Percentiles rank a stretch among this genome's conserved stretches.
These are phyloP conservation scores for Malbranchea zuffiana DNA, from an alignment of 2,329 filamentous ascomycete species.

Conservation along the genomic window DNA sequence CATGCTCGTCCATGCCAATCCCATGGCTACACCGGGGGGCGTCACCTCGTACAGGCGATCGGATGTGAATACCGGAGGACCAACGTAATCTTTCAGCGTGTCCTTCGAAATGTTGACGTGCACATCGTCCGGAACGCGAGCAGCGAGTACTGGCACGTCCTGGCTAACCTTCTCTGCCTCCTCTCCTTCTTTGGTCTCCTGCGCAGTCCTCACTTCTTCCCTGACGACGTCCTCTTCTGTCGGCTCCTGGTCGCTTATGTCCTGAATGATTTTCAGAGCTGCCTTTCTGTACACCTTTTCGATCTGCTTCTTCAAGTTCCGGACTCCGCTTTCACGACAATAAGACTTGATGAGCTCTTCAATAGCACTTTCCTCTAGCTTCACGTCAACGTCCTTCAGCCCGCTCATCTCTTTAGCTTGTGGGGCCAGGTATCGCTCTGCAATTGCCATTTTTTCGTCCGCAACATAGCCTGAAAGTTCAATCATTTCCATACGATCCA, in stretches of 20 bases:
- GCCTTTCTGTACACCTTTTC: constrained; percentile 98
- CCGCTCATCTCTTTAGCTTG: constrained; percentile 91
- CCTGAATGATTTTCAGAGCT: constrained; percentile 85
- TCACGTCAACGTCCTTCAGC: constrained; percentile 80
- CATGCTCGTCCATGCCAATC: constrained; percentile 94
- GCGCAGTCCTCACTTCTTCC: constrained; percentile 69
- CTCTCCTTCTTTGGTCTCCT: constrained; percentile 43
- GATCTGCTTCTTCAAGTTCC: constrained; percentile 98
- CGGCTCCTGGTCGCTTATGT: constrained; percentile 14
- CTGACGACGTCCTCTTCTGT: constrained; percentile 59
- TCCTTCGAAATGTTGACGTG: constrained; percentile 78
- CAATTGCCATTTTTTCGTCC: constrained; percentile 98
- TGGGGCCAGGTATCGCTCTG: constrained; percentile 81
- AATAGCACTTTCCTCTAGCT: constrained; percentile 74
- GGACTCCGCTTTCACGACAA: constrained; percentile 90
- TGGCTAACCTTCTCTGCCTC: constrained; percentile 13
- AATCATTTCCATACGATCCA: constrained; percentile 97
- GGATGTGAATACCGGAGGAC: constrained; percentile 87
- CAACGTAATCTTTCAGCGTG: constrained; percentile 92
- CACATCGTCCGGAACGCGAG: constrained; percentile 78
- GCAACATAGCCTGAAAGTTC: constrained; percentile 91
- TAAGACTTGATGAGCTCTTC: constrained; percentile 98
- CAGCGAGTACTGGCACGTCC: constrained; percentile 27
- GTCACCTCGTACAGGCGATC: constrained; percentile 91
- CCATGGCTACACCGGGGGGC: constrained; percentile 92